phyloP scores from a whole-genome alignment of 257 asterid species.

The Solanum dulcamara region DNA sequence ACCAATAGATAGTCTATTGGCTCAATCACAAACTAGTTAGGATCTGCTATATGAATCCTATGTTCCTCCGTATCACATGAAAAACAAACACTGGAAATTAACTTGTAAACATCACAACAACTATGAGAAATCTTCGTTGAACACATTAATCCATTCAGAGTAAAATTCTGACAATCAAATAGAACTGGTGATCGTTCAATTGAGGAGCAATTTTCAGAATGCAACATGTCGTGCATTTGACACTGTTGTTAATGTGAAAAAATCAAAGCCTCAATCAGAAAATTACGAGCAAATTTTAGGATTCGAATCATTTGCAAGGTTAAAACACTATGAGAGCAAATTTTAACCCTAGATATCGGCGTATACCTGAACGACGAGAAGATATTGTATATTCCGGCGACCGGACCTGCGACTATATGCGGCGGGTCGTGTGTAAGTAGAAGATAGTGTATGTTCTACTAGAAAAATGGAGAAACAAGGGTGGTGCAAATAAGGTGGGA shows the following conservation, averaged over 20 bases:
- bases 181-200: not conserved
- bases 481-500: not conserved
- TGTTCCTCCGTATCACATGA: not conserved
- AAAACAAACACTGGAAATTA: not conserved
- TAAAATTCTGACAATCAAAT: not conserved
- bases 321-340: not conserved
- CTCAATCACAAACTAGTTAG: not conserved
- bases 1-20: not conserved
- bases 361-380: not conserved
- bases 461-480: not conserved
- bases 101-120: not conserved
- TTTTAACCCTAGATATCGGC: not conserved
- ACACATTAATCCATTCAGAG: not conserved
- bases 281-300: not conserved
- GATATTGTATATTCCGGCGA: not conserved
- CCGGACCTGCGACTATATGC: not conserved
- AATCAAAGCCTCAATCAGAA: not conserved
- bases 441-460: not conserved
- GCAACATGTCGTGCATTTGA: not conserved
- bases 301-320: not conserved
- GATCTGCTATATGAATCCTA: not conserved
- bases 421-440: not conserved
- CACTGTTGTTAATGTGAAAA: not conserved
- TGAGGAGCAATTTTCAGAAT: not conserved
- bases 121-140: not conserved